Evolutionary conservation across 371 early-diverging fungal species (phyloP).

Genomic region (Ordospora pajunii): DNA sequence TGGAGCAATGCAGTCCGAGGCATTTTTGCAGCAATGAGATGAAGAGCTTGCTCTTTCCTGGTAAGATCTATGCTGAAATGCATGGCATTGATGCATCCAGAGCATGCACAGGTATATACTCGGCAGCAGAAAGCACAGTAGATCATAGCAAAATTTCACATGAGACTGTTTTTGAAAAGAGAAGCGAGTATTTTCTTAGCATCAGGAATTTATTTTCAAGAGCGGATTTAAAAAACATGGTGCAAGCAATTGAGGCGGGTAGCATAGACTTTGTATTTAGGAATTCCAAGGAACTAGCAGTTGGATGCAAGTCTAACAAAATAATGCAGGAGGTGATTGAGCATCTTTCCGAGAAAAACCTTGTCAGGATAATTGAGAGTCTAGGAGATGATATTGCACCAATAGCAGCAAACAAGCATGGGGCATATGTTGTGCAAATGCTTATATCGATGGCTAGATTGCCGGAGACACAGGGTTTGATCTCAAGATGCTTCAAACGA

Average conservation of each 20-base stretch:
- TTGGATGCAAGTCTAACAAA: conserved; percentile 57
- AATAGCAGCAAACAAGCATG: conserved; percentile 60
- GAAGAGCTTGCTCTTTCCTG: no score
- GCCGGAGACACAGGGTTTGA: conserved; percentile 17
- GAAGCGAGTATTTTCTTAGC: conserved; percentile 38
- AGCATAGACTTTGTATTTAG: conserved; percentile 18
- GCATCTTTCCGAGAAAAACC: conserved; percentile 34
- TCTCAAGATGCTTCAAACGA: conserved; percentile 45
- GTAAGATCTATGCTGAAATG: no score
- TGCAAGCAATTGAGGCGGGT: background rate
- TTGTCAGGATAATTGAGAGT: conserved; percentile 25
- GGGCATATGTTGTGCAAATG: conserved; percentile 60
- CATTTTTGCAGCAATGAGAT: no score
- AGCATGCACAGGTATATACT: no score
- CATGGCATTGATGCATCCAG: no score
- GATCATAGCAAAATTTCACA: background rate
- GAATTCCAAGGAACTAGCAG: conserved; percentile 51
- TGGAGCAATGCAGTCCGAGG: no score
- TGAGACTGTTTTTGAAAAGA: conserved; percentile 14
- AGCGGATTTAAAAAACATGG: conserved; percentile 35
- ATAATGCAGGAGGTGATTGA: conserved; percentile 55
- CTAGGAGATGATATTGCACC: conserved; percentile 54
- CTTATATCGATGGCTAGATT: conserved; percentile 36
- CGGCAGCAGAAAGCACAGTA: background rate
- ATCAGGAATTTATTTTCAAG: conserved; percentile 37